These are phyloP conservation scores for Amauroascus verrucosus DNA, from an alignment of 2,329 filamentous ascomycete species.

Conservation along the genomic window DNA sequence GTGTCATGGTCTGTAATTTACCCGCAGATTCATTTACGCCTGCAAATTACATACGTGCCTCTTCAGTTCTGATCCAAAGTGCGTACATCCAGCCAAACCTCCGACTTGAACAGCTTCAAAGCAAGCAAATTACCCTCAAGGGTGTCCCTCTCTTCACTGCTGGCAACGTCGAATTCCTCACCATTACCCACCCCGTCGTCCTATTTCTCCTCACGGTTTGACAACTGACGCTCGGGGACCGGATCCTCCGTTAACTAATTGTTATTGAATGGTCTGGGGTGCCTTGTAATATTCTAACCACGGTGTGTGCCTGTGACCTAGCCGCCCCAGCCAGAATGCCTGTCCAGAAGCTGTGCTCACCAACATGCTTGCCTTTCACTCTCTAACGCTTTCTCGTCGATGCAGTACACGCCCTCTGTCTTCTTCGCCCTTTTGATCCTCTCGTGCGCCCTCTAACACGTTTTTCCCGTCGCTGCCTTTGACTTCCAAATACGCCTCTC, in stretches of 20 bases:
- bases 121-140: too few relatives aligned
- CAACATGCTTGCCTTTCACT: slow-evolving; percentile 2
- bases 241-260: not conserved
- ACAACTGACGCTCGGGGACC: not conserved
- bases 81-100: not conserved
- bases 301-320: slow-evolving; percentile 11
- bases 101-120: not conserved
- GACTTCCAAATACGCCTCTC: not conserved
- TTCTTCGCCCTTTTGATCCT: not conserved
- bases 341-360: slow-evolving; percentile 9
- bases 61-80: not conserved
- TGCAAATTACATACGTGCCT: not conserved
- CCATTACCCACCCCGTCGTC: too few relatives aligned
- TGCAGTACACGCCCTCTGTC: not conserved
- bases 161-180: not conserved
- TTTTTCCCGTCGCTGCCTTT: not conserved
- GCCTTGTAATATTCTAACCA: slow-evolving; percentile 6
- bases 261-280: not conserved
- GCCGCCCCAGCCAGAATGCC: slow-evolving; percentile 11
- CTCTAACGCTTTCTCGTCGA: not conserved
- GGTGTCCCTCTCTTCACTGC: not conserved
- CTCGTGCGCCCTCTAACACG: not conserved
- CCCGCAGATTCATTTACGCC: not conserved
- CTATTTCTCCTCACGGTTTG: too few relatives aligned
- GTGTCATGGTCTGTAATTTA: not conserved